Base-by-base conservation (phyloP, 2,329 filamentous ascomycete genomes). In the Phyllosticta citriasiana region DNA sequence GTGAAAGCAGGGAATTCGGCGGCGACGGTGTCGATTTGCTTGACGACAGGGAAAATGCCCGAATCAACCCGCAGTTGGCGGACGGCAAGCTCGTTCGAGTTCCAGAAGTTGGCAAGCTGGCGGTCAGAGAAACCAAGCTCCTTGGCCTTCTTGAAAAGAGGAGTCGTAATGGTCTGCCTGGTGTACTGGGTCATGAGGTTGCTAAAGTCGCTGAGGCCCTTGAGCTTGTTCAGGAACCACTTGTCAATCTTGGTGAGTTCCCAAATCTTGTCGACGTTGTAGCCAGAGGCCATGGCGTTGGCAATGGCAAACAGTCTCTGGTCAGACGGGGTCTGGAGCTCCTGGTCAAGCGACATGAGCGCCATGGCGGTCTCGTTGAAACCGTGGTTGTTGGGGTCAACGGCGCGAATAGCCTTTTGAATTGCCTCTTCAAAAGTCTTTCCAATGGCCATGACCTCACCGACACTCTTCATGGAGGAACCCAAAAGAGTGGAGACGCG, bases 391-490 rank as follows among this genome's bases (percentile, higher is more conserved):
- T 94, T 88, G 77, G 90, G 93, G 74, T 99, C 94, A 62, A 97
- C 93, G 51, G 91, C 87, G 57, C 94, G 88, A 69, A 99, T 99
- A 22, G 94, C 94, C 76, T 97, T 99, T 70, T 99, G 94, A 52
- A 99, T 96, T 8, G 94, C 94, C 77, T 99, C 94, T 76, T 99
- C 94, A 68, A 99, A 99, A 0, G 89, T 96, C 66, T 94, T 82
- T 62, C 94, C 94, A 67, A 99, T 97, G 70, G 89, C 93, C 94
- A 99, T 97, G 66, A 99, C 94, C 74, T 99, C 94, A 71, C 94
- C 94, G 59, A 99, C 92, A 83, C 91, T 96, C 87, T 97, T 99
- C 94, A 99, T 99, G 12, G 93, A 96, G 2, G 94, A 97, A 30
- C 92, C 93, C 25, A 99, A 87, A 71, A 95, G 88, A 1, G 92